Conservation (phyloP, 805 yeast species). For the Phaffomyces opuntiae region DNA sequence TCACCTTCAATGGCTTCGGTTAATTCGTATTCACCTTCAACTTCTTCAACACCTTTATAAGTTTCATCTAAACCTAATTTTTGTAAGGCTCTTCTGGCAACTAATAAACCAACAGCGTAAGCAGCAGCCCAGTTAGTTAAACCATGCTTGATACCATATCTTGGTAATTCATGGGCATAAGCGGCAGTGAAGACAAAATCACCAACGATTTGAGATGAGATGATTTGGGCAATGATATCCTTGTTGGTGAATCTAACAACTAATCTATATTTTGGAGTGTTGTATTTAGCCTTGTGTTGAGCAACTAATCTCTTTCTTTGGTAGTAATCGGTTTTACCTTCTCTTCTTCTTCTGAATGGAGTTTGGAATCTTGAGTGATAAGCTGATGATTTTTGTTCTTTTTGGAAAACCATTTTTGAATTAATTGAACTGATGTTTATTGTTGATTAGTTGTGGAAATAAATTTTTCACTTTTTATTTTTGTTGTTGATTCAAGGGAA, state of each 20-base stretch:
- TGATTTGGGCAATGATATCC: conserved; percentile 96
- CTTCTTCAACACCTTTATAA: conserved; percentile 98
- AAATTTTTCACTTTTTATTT: conserved; percentile 1
- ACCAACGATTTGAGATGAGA: conserved; percentile 96
- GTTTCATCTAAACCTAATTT: conserved; percentile 98
- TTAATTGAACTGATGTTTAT: background rate
- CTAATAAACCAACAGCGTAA: conserved; percentile 95
- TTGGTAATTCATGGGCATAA: conserved; percentile 97
- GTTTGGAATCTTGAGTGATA: conserved; percentile 99
- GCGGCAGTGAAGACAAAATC: conserved; percentile 95
- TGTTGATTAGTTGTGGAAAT: background rate
- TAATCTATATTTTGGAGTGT: conserved; percentile 98
- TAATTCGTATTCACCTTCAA: conserved; percentile 97
- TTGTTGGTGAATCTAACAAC: conserved; percentile 99
- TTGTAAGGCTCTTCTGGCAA: conserved; percentile 98
- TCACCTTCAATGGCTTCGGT: conserved; percentile 99
- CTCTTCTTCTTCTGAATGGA: conserved; percentile 99
- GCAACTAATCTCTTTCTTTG: conserved; percentile 99
- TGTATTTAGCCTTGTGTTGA: conserved; percentile 99
- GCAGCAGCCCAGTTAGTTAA: conserved; percentile 99
- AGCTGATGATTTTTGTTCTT: conserved; percentile 72
- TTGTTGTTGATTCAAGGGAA: too few relatives aligned
- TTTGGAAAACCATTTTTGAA: conserved; percentile 68
- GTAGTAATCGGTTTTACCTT: conserved; percentile 99
- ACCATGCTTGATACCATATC: conserved; percentile 96